Base-by-base conservation (phyloP, 2,329 filamentous ascomycete species). In the Alternaria sp. region DNA sequence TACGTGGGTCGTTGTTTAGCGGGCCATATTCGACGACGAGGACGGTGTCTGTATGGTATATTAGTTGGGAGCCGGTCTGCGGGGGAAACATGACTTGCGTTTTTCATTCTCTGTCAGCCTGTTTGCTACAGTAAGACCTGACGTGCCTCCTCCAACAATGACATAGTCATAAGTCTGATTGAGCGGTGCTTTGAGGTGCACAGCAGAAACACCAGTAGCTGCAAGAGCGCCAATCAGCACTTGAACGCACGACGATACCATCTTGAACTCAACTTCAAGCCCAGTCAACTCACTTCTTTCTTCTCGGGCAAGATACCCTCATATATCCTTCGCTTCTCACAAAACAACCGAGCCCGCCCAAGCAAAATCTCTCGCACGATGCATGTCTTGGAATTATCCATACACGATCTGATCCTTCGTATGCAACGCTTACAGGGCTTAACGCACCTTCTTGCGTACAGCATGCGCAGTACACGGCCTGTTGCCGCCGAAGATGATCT, bases 131-230 rank as follows among this genome's bases (percentile, higher is more conserved):
- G 65, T 65, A 7, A 68, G 58, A 4, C 69, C 69, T 1, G 65
- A 64, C 11, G 65, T 70, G 0, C 69, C 69, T 8, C 65, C 69
- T 9, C 69, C 69, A 18, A 64, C 62, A 26, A 72, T 62, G 22
- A 72, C 53, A 28, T 69, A 72, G 47, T 72, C 68, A 32, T 69
- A 68, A 1, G 57, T 63, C 24, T 49, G 44, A 5, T 62, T 62
- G 1, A 55, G 24, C 1, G 46, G 46, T 3, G 46, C 14, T 6
- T 32, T 48, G 46, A 48, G 14, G 5, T 48, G 44, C 14, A 56
- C 16, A 51, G 42, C 43, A 3, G 34, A 56, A 14, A 41, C 26
- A 7, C 20, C 14, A 4, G 30, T 18, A 7, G 20, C 30, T 4
- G 46, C 30, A 7, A 36, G 2, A 36, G 7, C 8, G 12, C 20